Evolutionary conservation across 345 rosid genomes (phyloP).

Genomic region (Nephelium lappaceum): DNA sequence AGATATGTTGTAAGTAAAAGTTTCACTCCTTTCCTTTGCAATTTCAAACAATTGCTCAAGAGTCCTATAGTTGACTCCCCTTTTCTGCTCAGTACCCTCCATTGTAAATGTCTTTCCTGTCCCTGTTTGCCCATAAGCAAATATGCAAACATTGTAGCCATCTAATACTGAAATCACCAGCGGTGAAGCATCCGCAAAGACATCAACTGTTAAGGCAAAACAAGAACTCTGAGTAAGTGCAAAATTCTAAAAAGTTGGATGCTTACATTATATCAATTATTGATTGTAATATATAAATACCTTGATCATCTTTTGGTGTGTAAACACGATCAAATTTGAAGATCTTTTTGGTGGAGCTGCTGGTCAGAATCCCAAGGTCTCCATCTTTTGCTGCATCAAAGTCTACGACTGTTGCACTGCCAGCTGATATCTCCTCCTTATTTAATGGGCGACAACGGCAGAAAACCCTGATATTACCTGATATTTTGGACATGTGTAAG

Average conservation of each 20-base stretch:
- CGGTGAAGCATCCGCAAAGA: slow-evolving; percentile 88
- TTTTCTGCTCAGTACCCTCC: slow-evolving; percentile 84
- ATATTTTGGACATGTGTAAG: slow-evolving; percentile 18
- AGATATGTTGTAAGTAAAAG: slow-evolving; percentile 63
- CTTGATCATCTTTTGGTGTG: slow-evolving; percentile 91
- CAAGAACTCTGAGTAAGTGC: slow-evolving; percentile 10
- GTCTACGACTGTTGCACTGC: slow-evolving; percentile 63
- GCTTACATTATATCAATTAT: neutral
- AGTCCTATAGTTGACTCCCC: slow-evolving; percentile 96
- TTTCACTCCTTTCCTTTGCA: slow-evolving; percentile 79
- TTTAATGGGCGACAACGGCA: slow-evolving; percentile 92
- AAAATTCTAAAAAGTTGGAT: neutral
- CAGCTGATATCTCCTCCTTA: slow-evolving; percentile 65
- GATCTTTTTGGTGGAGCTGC: slow-evolving; percentile 58
- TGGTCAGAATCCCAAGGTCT: slow-evolving; percentile 74
- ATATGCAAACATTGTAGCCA: slow-evolving; percentile 96
- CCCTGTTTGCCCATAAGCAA: slow-evolving; percentile 98
- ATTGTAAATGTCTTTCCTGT: slow-evolving; percentile 98
- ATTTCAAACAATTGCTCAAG: slow-evolving; percentile 78
- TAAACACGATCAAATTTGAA: slow-evolving; percentile 88
- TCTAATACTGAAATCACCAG: slow-evolving; percentile 89
- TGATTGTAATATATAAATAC: slow-evolving; percentile 33
- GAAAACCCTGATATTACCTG: slow-evolving; percentile 96
- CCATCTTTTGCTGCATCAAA: slow-evolving; percentile 89
- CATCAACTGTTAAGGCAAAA: slow-evolving; percentile 62